phyloP scores from a whole-genome alignment of 2,329 filamentous ascomycete species.

The Sphaerulina vaccinii region DNA sequence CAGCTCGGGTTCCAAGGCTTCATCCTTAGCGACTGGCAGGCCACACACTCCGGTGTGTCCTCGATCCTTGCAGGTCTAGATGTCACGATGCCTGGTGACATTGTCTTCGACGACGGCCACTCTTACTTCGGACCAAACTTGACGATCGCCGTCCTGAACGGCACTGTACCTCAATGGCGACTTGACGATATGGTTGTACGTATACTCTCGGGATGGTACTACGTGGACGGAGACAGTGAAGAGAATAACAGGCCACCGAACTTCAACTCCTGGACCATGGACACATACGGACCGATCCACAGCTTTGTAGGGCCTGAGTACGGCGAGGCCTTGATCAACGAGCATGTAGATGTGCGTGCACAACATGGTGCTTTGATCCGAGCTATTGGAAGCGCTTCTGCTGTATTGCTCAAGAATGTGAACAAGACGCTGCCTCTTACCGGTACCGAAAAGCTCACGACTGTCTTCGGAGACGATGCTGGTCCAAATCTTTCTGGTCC shows the following conservation, averaged over 20 bases:
- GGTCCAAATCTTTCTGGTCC: slow-evolving; percentile 70
- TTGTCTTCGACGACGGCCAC: slow-evolving; percentile 26
- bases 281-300: slow-evolving; percentile 71
- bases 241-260: slow-evolving; percentile 59
- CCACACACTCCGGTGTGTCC: slow-evolving; percentile 33
- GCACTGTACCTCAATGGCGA: slow-evolving; percentile 31
- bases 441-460: slow-evolving; percentile 68
- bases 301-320: slow-evolving; percentile 53
- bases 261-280: slow-evolving; percentile 82
- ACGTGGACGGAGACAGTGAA: slow-evolving; percentile 56
- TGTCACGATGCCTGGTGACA: slow-evolving; percentile 33
- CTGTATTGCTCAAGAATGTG: slow-evolving; percentile 64
- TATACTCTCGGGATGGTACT: slow-evolving; percentile 38
- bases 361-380: slow-evolving; percentile 73
- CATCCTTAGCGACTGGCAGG: slow-evolving; percentile 52
- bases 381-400: slow-evolving; percentile 72
- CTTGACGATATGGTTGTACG: slow-evolving; percentile 38
- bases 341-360: slow-evolving; percentile 76
- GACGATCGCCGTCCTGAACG: slow-evolving; percentile 36
- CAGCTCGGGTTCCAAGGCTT: slow-evolving; percentile 49
- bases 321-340: slow-evolving; percentile 66
- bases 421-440: slow-evolving; percentile 56
- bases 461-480: slow-evolving; percentile 79
- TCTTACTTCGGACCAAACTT: slow-evolving; percentile 52
- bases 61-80: slow-evolving; percentile 35